Evolutionary conservation across 2,329 filamentous ascomycete species (phyloP), one percentile per base, ranked within the genome.

Genomic region (Graphilbum sp.): DNA sequence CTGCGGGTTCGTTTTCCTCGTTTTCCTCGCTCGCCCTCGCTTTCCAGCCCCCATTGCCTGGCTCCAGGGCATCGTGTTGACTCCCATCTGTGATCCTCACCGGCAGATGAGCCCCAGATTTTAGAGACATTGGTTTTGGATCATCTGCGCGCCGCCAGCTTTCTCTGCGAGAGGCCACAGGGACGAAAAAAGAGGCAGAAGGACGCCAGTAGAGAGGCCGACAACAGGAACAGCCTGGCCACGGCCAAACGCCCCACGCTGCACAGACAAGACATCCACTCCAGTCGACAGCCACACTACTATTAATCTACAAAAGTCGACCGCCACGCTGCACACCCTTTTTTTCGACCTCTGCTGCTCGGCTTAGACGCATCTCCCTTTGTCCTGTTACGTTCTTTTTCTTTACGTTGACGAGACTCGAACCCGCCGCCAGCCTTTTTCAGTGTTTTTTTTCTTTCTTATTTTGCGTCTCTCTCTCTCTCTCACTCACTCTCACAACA

Each of bases 401-500:
- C 13, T 29, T 29, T 29, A 9, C 27, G 8, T 29, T 29, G 27
- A 29, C 27, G 27, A 13, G 27, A 29, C 10, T n/a, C 27, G 27
- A 12, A 29, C 4, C 13, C 27, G 13, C 27, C 7, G 27, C 27
- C 27, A 8, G 27, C 27, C 13, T 15, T 29, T 29, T 29, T n/a
- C n/a, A n/a, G 27, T 29, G 11, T 5, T 29, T n/a, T 29, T 29
- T 29, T 29, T 12, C 15, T 29, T 29, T 18, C 34, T 16, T n/a
- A 5, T 30, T 36, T 17, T 47, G 49, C 44, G 41, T 49, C 49
- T 36, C 16, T 21, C 17, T 15, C 25, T 23, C 15, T 16, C n/a
- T 23, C 19, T 35, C 33, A 18, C 4, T n/a, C n/a, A n/a, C n/a
- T n/a, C n/a, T n/a, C n/a, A n/a, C n/a, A n/a, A n/a, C n/a, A n/a